These are phyloP conservation scores for Blastomyces emzantsi DNA, from an alignment of 2,329 filamentous ascomycete species.

Conservation along the genomic window DNA sequence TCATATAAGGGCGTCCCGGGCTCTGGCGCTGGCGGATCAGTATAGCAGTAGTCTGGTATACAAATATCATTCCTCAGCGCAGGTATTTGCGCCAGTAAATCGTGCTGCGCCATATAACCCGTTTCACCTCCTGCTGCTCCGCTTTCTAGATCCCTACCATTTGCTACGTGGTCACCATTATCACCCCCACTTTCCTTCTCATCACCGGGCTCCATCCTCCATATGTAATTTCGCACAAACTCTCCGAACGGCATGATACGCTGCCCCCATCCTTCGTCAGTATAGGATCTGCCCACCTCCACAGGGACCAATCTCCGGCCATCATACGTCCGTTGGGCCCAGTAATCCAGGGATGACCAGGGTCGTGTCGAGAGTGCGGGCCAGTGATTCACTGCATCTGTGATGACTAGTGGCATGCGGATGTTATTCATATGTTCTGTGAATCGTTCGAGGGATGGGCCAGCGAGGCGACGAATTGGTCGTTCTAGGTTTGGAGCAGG, in stretches of 20 bases:
- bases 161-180: constrained; percentile 1
- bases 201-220: constrained; percentile 17
- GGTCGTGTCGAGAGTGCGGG: constrained; percentile 59
- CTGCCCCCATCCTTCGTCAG: constrained; percentile 76
- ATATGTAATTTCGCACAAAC: constrained; percentile 59
- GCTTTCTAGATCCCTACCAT: neutral
- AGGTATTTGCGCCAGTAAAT: constrained; percentile 76
- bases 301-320: constrained; percentile 76
- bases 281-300: constrained; percentile 80
- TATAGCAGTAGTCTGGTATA: constrained; percentile 79
- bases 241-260: constrained; percentile 63
- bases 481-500: constrained; percentile 28
- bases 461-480: constrained; percentile 34
- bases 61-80: constrained; percentile 63
- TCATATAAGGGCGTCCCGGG: constrained; percentile 39
- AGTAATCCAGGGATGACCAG: constrained; percentile 68
- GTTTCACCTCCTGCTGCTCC: constrained; percentile 28
- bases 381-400: constrained; percentile 59
- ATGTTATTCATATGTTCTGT: constrained; percentile 48
- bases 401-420: constrained; percentile 59
- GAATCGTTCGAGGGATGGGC: constrained; percentile 51
- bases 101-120: constrained; percentile 87
- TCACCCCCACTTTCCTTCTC: neutral
- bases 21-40: constrained; percentile 51
- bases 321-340: constrained; percentile 62